phyloP scores from a whole-genome alignment of 2,329 filamentous ascomycete species.

The Epichloe bromicola region DNA sequence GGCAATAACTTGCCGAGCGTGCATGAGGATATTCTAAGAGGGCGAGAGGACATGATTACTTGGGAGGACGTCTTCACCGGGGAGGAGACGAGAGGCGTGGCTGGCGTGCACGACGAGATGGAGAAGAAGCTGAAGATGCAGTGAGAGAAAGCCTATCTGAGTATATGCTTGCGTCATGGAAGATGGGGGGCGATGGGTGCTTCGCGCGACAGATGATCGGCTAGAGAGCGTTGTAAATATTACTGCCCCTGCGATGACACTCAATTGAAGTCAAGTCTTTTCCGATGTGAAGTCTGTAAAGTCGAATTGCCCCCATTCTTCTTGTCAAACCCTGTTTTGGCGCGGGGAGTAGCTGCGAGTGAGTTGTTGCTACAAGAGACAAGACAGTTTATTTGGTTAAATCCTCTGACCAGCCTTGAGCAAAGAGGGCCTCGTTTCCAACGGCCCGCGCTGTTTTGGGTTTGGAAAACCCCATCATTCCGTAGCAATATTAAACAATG shows the following conservation, averaged over 20 bases:
- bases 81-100: conserved; percentile 56
- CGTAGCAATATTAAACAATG: conserved; percentile 1
- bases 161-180: too few species aligned
- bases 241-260: too few species aligned
- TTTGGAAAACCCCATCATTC: neutral
- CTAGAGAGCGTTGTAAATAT: too few species aligned
- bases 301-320: too few species aligned
- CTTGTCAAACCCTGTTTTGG: too few species aligned
- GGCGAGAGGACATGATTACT: conserved; percentile 60
- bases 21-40: conserved; percentile 80
- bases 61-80: conserved; percentile 94
- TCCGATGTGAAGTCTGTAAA: too few species aligned
- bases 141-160: conserved; percentile 5
- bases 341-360: too few species aligned
- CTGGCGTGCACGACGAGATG: conserved; percentile 83
- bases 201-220: too few species aligned
- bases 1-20: conserved; percentile 49
- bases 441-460: neutral
- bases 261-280: too few species aligned
- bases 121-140: conserved; percentile 77
- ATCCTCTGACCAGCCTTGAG: conserved; percentile 15
- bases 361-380: neutral
- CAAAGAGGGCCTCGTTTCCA: conserved; percentile 1
- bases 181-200: too few species aligned
- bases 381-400: conserved; percentile 6